Base-by-base conservation (phyloP, 371 early-diverging fungal species). In the Haplosporangium sp. region DNA sequence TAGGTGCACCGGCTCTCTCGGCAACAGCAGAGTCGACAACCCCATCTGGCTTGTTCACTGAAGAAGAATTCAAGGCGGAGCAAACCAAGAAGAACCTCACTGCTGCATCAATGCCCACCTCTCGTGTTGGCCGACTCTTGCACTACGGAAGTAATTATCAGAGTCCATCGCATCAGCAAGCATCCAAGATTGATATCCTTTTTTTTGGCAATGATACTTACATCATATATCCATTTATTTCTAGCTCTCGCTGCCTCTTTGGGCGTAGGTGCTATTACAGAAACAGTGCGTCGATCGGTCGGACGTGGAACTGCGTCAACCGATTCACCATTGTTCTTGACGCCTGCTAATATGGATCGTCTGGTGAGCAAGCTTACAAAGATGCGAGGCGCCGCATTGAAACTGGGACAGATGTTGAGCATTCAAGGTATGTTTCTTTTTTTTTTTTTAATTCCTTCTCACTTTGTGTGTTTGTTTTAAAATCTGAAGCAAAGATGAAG, bases 331-430 rank as follows among this genome's bases (percentile, higher is more conserved):
- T 68, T 60, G 81, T 40, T 94, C 71, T 66, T 95, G 55, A 95
- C 84, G 50, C 89, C 88, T n/a, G 89, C 85, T 1, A 98, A 96
- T 68, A 89, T 98, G 37, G 95, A 97, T 68, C 85, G 95, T 8
- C 82, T 98, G 10, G 98, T 97, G 0, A 86, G 82, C 36, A 93
- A 93, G 55, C 86, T 98, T n/a, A 91, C 96, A 3, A 85, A 88
- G 54, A 98, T 99, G 98, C 90, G 99, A 40, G 99, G 99, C 1
- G 99, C 99, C 0, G 99, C 99, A 4, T 83, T 98, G 18, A 99
- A 99, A 80, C 88, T 99, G 74, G 99, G 98, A 0, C 99, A 99
- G 76, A 97, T 99, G 96, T 70, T 99, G 11, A 94, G 95, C 76
- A 98, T 99, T 59, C 98, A 99, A 83, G 98, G 90, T 66, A 84